Evolutionary conservation across 2,329 filamentous ascomycete species (phyloP).

Genomic region (Gremmenia infestans): DNA sequence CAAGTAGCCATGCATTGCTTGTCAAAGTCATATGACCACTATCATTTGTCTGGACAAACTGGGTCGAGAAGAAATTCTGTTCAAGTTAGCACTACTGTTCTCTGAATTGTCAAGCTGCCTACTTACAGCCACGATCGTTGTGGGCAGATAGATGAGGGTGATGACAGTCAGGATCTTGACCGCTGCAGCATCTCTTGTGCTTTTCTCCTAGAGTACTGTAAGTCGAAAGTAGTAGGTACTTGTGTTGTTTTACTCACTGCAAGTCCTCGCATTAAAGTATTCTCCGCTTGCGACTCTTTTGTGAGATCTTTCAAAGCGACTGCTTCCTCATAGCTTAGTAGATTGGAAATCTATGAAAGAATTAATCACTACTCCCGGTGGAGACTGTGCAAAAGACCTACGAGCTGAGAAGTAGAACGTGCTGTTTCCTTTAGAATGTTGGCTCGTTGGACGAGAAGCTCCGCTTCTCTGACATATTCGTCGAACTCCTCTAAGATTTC

Average conservation of each 20-base stretch:
- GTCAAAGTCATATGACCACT: conserved; percentile 12
- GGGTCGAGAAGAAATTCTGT: conserved; percentile 23
- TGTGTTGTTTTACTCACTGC: conserved; percentile 7
- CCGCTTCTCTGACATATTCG: conserved; percentile 12
- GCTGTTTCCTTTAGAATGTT: conserved; percentile 11
- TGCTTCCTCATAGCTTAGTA: conserved; percentile 18
- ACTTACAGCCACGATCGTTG: conserved; percentile 22
- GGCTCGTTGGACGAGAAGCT: conserved; percentile 10
- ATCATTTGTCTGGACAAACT: conserved; percentile 18
- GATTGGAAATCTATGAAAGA: conserved; percentile 14
- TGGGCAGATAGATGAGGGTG: conserved; percentile 22
- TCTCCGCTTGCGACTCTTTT: conserved; percentile 13
- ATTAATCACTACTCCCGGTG: no score
- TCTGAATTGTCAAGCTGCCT: neutral
- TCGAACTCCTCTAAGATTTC: conserved; percentile 13
- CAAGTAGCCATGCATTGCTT: conserved; percentile 17
- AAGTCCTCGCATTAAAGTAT: conserved; percentile 15
- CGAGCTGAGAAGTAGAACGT: conserved; percentile 16
- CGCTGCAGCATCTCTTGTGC: conserved; percentile 21
- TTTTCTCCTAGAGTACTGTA: conserved; percentile 13
- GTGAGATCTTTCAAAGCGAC: conserved; percentile 13
- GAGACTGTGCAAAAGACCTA: conserved; percentile 1
- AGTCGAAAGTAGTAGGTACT: neutral
- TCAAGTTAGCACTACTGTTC: neutral
- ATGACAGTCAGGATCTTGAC: conserved; percentile 26